These are phyloP conservation scores for Daldinia sp. DNA, from an alignment of 2,329 filamentous ascomycete genomes.

Conservation along the genomic window DNA sequence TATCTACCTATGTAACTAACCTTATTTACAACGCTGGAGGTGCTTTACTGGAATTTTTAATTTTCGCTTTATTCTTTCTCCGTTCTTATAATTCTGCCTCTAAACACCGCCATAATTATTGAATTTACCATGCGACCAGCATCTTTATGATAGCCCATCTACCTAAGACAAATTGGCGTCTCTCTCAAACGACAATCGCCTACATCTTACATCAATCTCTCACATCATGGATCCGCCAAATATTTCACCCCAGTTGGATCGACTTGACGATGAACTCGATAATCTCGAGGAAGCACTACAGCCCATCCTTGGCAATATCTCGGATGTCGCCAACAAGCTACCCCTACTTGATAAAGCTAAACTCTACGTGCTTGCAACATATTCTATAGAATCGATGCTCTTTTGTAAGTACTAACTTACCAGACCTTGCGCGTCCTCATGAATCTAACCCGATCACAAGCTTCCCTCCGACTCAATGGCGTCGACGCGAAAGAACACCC, in stretches of 20 bases:
- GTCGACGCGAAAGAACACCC: constrained; percentile 85
- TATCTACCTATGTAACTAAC: too few relatives aligned
- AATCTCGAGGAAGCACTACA: constrained; percentile 78
- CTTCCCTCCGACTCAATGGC: constrained; percentile 82
- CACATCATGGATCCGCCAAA: constrained; percentile 63
- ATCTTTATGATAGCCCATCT: background rate
- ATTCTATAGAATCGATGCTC: constrained; percentile 89
- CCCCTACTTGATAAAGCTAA: constrained; percentile 96
- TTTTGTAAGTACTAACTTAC: constrained; percentile 71
- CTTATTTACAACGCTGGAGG: background rate
- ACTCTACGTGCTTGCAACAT: constrained; percentile 87
- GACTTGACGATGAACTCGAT: constrained; percentile 83
- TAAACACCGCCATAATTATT: constrained; percentile 47
- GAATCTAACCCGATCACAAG: constrained; percentile 51
- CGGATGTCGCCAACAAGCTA: constrained; percentile 78
- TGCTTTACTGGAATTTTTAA: too few relatives aligned
- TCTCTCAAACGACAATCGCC: background rate
- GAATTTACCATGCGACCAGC: constrained; percentile 6
- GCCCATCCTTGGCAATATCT: constrained; percentile 77
- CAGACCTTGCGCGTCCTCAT: background rate
- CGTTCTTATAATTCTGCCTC: constrained; percentile 46
- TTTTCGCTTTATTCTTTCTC: constrained; percentile 27
- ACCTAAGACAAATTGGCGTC: background rate
- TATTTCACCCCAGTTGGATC: constrained; percentile 75
- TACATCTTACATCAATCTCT: background rate